phyloP scores from a whole-genome alignment of 352 stramenopile species.

The Globisporangium ultimum region DNA sequence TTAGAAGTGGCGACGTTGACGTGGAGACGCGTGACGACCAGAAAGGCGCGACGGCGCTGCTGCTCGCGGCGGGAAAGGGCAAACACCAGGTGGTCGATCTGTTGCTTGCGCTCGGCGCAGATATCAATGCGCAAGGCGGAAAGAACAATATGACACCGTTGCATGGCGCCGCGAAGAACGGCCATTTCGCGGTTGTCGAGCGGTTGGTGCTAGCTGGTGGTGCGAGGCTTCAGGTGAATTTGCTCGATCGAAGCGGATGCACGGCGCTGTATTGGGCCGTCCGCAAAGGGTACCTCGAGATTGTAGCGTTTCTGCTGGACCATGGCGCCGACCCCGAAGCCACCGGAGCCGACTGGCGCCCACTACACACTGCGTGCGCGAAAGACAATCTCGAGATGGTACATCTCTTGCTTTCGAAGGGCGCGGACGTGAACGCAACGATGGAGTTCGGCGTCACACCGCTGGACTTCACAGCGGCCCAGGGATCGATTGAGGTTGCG shows the following conservation, averaged over 20 bases:
- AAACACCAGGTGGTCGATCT: slow-evolving; percentile 10
- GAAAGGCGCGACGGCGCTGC: slow-evolving; percentile 14
- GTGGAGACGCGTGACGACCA: slow-evolving; percentile 11
- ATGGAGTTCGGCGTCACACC: slow-evolving; percentile 19
- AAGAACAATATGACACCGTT: slow-evolving; percentile 12
- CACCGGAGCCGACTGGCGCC: slow-evolving; percentile 10
- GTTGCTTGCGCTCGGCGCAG: slow-evolving; percentile 8
- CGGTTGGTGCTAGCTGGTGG: slow-evolving; percentile 2
- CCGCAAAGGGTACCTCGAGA: slow-evolving; percentile 10
- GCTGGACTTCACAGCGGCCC: slow-evolving; percentile 9
- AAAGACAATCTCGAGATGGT: slow-evolving; percentile 17
- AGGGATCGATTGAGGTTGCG: slow-evolving; percentile 12
- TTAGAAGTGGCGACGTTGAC: slow-evolving; percentile 6
- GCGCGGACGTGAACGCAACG: slow-evolving; percentile 8
- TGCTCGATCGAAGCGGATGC: slow-evolving; percentile 13
- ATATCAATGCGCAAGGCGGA: slow-evolving; percentile 5
- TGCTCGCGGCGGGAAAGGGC: slow-evolving; percentile 15
- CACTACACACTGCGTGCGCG: slow-evolving; percentile 14
- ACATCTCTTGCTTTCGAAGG: slow-evolving; percentile 12
- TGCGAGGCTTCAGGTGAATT: background rate
- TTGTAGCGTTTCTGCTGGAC: slow-evolving; percentile 11
- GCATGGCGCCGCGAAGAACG: slow-evolving; percentile 14
- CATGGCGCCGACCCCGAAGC: slow-evolving; percentile 10
- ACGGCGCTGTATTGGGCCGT: slow-evolving; percentile 15
- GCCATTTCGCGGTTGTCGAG: background rate